Evolutionary conservation across 2,329 filamentous ascomycete species (phyloP).

Genomic region (Fusarium papillatum): DNA sequence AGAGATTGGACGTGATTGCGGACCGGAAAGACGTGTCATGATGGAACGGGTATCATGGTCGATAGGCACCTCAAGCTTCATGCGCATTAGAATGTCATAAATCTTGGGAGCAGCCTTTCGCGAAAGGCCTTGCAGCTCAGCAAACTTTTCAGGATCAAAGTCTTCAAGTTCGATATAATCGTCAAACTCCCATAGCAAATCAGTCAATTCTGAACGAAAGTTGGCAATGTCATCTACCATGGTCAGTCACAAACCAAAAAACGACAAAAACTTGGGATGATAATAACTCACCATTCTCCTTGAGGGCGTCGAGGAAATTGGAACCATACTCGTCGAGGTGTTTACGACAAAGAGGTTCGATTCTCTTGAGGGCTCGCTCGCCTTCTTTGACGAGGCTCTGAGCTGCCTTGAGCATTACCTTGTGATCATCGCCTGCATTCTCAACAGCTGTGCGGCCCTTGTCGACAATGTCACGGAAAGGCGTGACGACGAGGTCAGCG

Average conservation of each 20-base stretch:
- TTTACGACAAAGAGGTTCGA: constrained; percentile 65
- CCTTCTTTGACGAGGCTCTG: constrained; percentile 62
- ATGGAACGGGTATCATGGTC: constrained; percentile 45
- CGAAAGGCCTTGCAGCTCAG: constrained; percentile 61
- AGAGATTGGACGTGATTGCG: constrained; percentile 46
- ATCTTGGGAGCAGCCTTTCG: constrained; percentile 63
- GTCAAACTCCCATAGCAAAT: constrained; percentile 70
- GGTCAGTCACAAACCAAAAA: constrained; percentile 9
- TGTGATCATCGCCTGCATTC: constrained; percentile 59
- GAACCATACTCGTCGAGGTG: constrained; percentile 62
- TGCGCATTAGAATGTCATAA: constrained; percentile 64
- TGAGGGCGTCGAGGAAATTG: constrained; percentile 64
- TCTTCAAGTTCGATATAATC: constrained; percentile 63
- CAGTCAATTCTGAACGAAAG: constrained; percentile 61
- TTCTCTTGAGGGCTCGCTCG: constrained; percentile 61
- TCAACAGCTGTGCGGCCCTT: constrained; percentile 62
- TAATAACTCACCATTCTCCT: constrained; percentile 63
- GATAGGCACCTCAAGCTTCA: constrained; percentile 61
- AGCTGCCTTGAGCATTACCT: constrained; percentile 64
- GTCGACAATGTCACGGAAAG: constrained; percentile 66
- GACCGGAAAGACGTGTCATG: constrained; percentile 42
- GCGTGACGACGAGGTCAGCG: constrained; percentile 60
- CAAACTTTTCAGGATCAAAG: constrained; percentile 65
- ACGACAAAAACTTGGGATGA: not conserved
- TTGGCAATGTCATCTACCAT: constrained; percentile 62